Conservation (phyloP, 306 rosid genomes). For the Hippophae tibetana region DNA sequence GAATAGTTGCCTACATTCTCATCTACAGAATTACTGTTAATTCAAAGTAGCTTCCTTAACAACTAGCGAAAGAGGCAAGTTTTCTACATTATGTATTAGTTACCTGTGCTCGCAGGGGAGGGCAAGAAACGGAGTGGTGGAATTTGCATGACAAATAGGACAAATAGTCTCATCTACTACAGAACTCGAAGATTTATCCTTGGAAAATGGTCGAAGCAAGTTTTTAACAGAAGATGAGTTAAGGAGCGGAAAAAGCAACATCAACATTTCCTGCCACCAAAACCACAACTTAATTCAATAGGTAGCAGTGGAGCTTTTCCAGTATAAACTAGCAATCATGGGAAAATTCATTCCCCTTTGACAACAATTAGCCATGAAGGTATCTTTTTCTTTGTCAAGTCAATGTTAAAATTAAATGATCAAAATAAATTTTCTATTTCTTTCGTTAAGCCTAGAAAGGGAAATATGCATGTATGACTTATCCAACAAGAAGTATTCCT, state of each 20-base stretch:
- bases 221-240: constrained; percentile 80
- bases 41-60: no score
- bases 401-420: no score
- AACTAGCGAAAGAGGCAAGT: not conserved
- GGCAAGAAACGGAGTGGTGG: constrained; percentile 81
- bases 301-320: not conserved
- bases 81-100: constrained; percentile 1
- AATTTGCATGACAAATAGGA: constrained; percentile 78
- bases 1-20: no score
- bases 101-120: constrained; percentile 97
- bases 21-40: no score
- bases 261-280: constrained; percentile 85
- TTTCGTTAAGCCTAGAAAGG: no score
- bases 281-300: constrained; percentile 11
- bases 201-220: constrained; percentile 74
- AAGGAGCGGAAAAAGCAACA: constrained; percentile 93
- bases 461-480: no score
- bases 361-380: no score
- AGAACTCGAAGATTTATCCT: constrained; percentile 74
- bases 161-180: constrained; percentile 53
- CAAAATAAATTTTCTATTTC: no score
- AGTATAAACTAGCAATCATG: no score
- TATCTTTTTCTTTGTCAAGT: no score
- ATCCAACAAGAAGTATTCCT: not conserved
- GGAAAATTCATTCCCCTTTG: no score